phyloP scores from a whole-genome alignment of 31 red algal genomes.

The Porphyra umbilicalis region DNA sequence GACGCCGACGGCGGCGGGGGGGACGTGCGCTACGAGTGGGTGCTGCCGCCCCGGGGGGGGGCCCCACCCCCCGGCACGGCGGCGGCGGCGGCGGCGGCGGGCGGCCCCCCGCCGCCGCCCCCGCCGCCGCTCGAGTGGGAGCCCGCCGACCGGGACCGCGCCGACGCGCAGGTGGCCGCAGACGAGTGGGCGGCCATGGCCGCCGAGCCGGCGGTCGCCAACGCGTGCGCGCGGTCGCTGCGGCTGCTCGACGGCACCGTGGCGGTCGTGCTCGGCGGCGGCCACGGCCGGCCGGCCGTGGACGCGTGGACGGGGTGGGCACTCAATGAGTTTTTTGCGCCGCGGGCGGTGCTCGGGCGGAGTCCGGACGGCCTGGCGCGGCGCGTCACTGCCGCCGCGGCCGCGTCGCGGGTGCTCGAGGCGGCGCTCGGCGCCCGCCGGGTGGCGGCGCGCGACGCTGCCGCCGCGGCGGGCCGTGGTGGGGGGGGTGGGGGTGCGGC shows the following conservation, averaged over 20 bases:
- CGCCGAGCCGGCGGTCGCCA: background rate
- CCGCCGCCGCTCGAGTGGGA: background rate
- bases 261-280: background rate
- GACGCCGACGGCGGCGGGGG: background rate
- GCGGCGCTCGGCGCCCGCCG: background rate
- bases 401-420: background rate
- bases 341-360: background rate
- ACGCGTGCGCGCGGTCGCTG: background rate
- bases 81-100: too few relatives aligned
- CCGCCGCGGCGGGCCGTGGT: too few relatives aligned
- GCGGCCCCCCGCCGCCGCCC: background rate
- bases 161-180: background rate
- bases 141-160: background rate
- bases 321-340: background rate
- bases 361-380: background rate
- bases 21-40: background rate
- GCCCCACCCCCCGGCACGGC: background rate
- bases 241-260: background rate
- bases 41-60: background rate
- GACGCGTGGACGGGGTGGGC: conserved; percentile 1
- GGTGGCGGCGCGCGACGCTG: background rate
- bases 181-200: background rate
- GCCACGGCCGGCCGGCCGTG: background rate
- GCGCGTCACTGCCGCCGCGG: background rate
- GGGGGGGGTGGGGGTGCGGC: background rate